phyloP scores from a whole-genome alignment of 192 early-diverging fungal species.

The Coemansia sp. region DNA sequence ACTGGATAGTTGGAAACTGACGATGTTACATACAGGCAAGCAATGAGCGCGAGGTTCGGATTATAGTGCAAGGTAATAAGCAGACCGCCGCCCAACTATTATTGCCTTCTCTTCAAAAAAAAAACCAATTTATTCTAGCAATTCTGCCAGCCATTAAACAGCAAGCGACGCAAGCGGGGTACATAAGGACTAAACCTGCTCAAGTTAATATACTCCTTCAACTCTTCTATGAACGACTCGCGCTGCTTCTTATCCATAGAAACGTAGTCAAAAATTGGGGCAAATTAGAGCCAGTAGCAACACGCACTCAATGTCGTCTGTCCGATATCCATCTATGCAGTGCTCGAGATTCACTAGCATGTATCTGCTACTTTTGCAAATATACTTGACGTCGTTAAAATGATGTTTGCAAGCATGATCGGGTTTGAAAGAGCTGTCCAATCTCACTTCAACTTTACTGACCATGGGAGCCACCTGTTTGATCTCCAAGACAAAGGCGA shows the following conservation, averaged over 20 bases:
- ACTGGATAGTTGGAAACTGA: too few relatives aligned
- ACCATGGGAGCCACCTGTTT: background rate
- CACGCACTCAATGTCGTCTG: background rate
- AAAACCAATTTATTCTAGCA: too few relatives aligned
- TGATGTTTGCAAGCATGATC: background rate
- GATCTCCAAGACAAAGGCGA: background rate
- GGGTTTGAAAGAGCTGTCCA: background rate
- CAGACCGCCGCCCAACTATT: too few relatives aligned
- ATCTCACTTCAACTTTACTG: background rate
- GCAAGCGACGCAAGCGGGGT: background rate
- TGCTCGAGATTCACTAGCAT: background rate
- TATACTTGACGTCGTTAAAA: background rate
- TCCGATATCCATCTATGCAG: too few relatives aligned
- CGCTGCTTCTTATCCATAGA: background rate
- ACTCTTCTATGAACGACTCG: background rate
- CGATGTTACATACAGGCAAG: too few relatives aligned
- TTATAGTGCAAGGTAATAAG: too few relatives aligned
- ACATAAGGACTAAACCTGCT: background rate
- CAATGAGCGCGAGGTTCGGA: too few relatives aligned
- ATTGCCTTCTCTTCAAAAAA: too few relatives aligned
- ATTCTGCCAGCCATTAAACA: background rate
- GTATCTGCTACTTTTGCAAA: too few relatives aligned
- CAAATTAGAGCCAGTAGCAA: background rate
- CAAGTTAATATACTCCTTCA: background rate
- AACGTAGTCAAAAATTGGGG: background rate